Evolutionary conservation across 257 asterid genomes (phyloP), one percentile per base, ranked within the genome.

Genomic region (Ballota nigra): DNA sequence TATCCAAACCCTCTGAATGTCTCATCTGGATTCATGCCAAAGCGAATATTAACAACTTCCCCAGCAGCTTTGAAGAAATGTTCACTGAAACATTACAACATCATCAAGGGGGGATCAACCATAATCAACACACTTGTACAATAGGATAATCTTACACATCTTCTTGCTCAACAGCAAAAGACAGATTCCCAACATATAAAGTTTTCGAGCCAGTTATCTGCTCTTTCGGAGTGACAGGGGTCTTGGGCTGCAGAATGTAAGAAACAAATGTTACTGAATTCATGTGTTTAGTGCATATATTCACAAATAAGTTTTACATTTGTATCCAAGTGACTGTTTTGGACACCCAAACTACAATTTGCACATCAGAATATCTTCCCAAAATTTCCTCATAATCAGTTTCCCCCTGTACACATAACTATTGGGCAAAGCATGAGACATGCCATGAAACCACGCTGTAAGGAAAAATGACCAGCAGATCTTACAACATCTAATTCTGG

Each of bases 1-100:
- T 91, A 90, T n/a, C 97, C 99, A 88, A 61, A 91, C 65, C 99
- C 99, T 79, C 75, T 89, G 69, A 88, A 88, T 3, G 84, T 34
- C 38, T 93, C 89, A 22, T 86, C 96, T 2, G 71, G 73, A 28
- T 57, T 71, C 67, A 81, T 81, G 34, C 86, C 85, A 75, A 94
- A 84, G 19, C 96, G 96, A 23, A 91, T 82, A 23, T 82, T 88
- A 69, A 82, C 80, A 68, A 94, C 63, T 62, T 88, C 96, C 53
- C 97, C 99, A 81, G 82, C 86, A 65, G 80, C 73, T 63, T 91
- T 80, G 86, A 94, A 91, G 80, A 91, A 89, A 10, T 85, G 40
- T 80, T 79, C 89, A 23, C 99, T 94, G 88, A 29, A 62, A 68
- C 13, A 67, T 52, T 7, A 59, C 3, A 55, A 4, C 53, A 69